Conservation (phyloP, 2,329 filamentous ascomycete genomes). For the Curvularia spicifera region DNA sequence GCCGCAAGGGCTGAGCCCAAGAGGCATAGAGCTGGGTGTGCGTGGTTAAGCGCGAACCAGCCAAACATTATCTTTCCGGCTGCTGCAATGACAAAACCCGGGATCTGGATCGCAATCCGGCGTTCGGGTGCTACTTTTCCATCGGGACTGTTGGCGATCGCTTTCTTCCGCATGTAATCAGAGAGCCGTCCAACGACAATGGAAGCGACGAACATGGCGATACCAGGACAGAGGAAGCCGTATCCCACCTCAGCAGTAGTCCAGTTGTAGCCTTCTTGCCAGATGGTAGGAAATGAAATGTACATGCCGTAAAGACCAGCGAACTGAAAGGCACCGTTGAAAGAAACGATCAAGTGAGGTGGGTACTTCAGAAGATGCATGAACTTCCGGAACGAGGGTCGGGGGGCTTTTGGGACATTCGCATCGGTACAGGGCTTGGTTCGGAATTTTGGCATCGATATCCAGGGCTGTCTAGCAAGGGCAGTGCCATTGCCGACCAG, state of each 20-base stretch:
- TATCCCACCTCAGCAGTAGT: constrained; percentile 45
- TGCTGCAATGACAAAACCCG: constrained; percentile 49
- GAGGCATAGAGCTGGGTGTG: constrained; percentile 27
- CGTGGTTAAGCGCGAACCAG: constrained; percentile 47
- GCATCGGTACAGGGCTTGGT: constrained; percentile 28
- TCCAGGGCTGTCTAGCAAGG: constrained; percentile 34
- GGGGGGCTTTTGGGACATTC: constrained; percentile 31
- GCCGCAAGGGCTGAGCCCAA: constrained; percentile 44
- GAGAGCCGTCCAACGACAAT: constrained; percentile 50
- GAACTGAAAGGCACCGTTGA: constrained; percentile 39
- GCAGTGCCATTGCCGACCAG: constrained; percentile 54
- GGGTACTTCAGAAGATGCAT: constrained; percentile 36
- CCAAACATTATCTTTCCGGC: constrained; percentile 52
- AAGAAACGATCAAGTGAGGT: constrained; percentile 40
- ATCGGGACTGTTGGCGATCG: constrained; percentile 29
- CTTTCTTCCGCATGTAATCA: constrained; percentile 46
- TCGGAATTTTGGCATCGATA: constrained; percentile 35
- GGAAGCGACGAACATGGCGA: constrained; percentile 47
- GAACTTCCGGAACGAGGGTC: constrained; percentile 32
- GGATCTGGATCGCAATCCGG: constrained; percentile 51
- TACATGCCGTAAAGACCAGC: constrained; percentile 39
- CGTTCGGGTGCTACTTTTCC: constrained; percentile 48
- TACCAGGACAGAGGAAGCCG: constrained; percentile 47
- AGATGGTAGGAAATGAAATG: constrained; percentile 33
- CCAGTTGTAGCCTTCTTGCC: constrained; percentile 44